A percentile compares a stretch with the other conserved stretches of the same genome.
phyloP scores from a whole-genome alignment of 2,329 filamentous ascomycete genomes.

The Sclerotinia glacialis region DNA sequence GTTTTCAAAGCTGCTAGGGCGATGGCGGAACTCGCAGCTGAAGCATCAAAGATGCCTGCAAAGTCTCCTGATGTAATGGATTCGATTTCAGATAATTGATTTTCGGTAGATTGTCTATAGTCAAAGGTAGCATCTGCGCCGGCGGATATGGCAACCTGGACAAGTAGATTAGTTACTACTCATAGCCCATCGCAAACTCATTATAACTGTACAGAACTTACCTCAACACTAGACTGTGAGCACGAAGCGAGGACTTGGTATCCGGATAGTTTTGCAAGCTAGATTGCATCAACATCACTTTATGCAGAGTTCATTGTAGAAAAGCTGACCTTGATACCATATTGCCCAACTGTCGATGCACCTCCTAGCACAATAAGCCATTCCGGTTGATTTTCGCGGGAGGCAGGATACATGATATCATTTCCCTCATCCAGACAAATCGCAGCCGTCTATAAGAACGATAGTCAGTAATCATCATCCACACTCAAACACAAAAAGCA shows the following conservation, averaged over 20 bases:
- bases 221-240: constrained; percentile 31
- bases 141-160: constrained; percentile 34
- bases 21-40: not conserved
- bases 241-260: constrained; percentile 43
- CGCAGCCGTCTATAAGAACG: constrained; percentile 10
- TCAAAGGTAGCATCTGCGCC: constrained; percentile 41
- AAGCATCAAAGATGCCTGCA: constrained; percentile 14
- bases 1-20: constrained; percentile 2
- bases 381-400: constrained; percentile 33
- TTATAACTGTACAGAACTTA: not conserved
- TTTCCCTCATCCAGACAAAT: constrained; percentile 12
- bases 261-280: constrained; percentile 41
- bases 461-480: not conserved
- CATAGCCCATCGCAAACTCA: no score
- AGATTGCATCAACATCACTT: not conserved
- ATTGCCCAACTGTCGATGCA: constrained; percentile 41
- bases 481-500: not conserved
- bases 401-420: constrained; percentile 4
- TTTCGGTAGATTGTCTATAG: constrained; percentile 28
- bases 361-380: constrained; percentile 43
- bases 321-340: constrained; percentile 35
- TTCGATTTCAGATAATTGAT: constrained; percentile 2
- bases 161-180: not conserved
- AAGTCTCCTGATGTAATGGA: constrained; percentile 15
- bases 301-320: not conserved